phyloP scores from a whole-genome alignment of 805 yeast species.

The Kluyveromyces aestuarii region DNA sequence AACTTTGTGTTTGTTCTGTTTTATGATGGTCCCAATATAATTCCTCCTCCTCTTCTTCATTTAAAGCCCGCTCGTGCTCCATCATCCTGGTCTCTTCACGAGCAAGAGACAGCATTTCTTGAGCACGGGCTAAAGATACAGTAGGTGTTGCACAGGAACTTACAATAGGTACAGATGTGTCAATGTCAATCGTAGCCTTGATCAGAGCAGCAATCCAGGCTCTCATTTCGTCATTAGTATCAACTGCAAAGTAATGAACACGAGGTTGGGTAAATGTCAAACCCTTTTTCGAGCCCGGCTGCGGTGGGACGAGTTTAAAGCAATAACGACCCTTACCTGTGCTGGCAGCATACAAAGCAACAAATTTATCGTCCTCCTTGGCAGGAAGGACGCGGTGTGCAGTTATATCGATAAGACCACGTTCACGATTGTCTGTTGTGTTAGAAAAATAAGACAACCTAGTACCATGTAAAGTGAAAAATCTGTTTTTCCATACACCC shows the following conservation, averaged over 20 bases:
- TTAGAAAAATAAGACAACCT: conserved; percentile 80
- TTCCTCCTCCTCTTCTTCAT: conserved; percentile 21
- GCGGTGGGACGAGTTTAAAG: conserved; percentile 91
- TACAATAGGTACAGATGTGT: conserved; percentile 83
- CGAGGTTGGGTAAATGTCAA: conserved; percentile 94
- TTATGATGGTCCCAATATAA: conserved; percentile 26
- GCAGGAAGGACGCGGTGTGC: conserved; percentile 87
- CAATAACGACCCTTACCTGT: conserved; percentile 92
- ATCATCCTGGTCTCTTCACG: conserved; percentile 60
- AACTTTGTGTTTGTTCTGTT: conserved; percentile 6
- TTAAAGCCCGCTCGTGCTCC: conserved; percentile 33
- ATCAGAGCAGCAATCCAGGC: conserved; percentile 91
- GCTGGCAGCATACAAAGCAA: conserved; percentile 83
- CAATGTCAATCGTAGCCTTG: conserved; percentile 94
- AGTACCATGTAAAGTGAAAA: conserved; percentile 83
- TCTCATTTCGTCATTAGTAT: conserved; percentile 83
- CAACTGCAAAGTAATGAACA: conserved; percentile 93
- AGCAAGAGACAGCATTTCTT: conserved; percentile 73
- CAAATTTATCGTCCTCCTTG: conserved; percentile 72
- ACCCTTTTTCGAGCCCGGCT: conserved; percentile 93
- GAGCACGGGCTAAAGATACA: conserved; percentile 77
- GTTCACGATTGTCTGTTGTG: conserved; percentile 71
- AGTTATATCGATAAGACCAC: conserved; percentile 91
- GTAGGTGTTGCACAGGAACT: conserved; percentile 96
- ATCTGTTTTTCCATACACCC: conserved; percentile 86